Evolutionary conservation across 805 yeast species (phyloP).

Genomic region (Maudiozyma pseudohumilis): DNA sequence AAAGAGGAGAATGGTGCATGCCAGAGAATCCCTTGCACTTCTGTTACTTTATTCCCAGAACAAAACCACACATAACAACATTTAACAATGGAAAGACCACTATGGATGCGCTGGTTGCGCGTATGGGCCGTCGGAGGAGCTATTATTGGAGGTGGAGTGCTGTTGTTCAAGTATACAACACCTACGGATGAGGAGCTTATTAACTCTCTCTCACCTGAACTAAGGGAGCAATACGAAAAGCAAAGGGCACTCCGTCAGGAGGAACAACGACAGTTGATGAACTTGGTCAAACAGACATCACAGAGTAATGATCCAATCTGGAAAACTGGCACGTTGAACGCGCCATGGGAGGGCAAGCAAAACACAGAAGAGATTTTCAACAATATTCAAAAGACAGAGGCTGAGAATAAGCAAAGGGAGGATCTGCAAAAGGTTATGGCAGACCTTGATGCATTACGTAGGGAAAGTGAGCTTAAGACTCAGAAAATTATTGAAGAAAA

Average conservation of each 20-base stretch:
- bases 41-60: no score
- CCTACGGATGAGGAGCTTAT: slow-evolving; percentile 81
- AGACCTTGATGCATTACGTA: slow-evolving; percentile 4
- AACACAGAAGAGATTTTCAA: slow-evolving; percentile 3
- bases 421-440: slow-evolving; percentile 1
- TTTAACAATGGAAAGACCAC: slow-evolving; percentile 29
- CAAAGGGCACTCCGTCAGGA: slow-evolving; percentile 50
- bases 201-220: slow-evolving; percentile 69
- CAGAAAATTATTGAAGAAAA: slow-evolving; percentile 6
- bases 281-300: slow-evolving; percentile 52
- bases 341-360: slow-evolving; percentile 48
- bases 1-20: no score
- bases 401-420: slow-evolving; percentile 4
- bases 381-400: slow-evolving; percentile 2
- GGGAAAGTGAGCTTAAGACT: slow-evolving; percentile 4
- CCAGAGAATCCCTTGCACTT: no score
- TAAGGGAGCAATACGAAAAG: slow-evolving; percentile 62
- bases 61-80: background rate
- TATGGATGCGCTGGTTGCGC: slow-evolving; percentile 51
- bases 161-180: slow-evolving; percentile 60
- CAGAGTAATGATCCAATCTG: slow-evolving; percentile 70
- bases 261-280: slow-evolving; percentile 64
- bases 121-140: slow-evolving; percentile 53
- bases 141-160: slow-evolving; percentile 62
- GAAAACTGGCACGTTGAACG: slow-evolving; percentile 62